Conservation (phyloP, 2,329 filamentous ascomycete genomes). For the Fusarium sp. region DNA sequence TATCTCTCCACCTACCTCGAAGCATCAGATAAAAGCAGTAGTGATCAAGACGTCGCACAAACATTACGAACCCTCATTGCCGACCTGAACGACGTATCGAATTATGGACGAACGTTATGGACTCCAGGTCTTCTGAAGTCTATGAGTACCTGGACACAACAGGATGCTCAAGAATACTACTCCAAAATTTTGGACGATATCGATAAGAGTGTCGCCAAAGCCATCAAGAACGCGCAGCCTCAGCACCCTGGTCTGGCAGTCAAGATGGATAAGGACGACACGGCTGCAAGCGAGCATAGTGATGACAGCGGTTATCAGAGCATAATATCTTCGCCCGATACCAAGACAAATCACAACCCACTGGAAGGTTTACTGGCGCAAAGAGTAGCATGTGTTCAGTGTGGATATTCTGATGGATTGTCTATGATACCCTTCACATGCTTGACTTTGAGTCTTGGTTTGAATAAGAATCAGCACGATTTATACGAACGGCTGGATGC, state of each 20-base stretch:
- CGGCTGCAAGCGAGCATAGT: constrained; percentile 63
- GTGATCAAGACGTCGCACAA: constrained; percentile 57
- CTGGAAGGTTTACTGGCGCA: constrained; percentile 90
- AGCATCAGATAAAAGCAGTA: constrained; percentile 46
- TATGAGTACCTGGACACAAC: constrained; percentile 95
- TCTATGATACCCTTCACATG: constrained; percentile 96
- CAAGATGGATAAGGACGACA: constrained; percentile 58
- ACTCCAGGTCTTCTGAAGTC: constrained; percentile 85
- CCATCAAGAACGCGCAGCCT: constrained; percentile 50
- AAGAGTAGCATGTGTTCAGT: constrained; percentile 86
- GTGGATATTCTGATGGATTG: constrained; percentile 88
- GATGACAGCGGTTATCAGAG: constrained; percentile 71
- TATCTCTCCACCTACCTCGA: constrained; percentile 70
- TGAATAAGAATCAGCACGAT: constrained; percentile 72
- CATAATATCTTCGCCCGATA: constrained; percentile 53
- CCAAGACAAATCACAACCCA: constrained; percentile 73
- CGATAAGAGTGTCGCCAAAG: constrained; percentile 78
- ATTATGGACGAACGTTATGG: constrained; percentile 84
- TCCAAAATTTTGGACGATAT: constrained; percentile 89
- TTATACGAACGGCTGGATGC: constrained; percentile 85
- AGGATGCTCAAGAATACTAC: constrained; percentile 98
- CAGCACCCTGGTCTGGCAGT: constrained; percentile 57
- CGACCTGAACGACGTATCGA: constrained; percentile 76
- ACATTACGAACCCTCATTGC: constrained; percentile 74
- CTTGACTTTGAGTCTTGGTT: constrained; percentile 84